Conservation (phyloP, 306 rosid species). For the Prunus mongolica region DNA sequence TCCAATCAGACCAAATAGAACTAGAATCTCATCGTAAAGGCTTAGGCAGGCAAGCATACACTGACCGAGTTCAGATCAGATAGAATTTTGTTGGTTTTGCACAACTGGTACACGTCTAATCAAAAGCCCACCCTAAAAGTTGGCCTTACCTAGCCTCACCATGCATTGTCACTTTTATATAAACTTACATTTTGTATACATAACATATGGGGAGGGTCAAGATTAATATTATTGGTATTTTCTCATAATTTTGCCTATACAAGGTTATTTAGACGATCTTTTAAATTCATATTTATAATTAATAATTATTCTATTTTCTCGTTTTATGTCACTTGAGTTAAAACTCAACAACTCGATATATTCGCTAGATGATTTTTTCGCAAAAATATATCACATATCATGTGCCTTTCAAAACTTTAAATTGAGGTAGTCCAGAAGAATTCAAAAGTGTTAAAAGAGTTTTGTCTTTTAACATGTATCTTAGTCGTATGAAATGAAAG, state of each 20-base stretch:
- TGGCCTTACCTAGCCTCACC: not conserved
- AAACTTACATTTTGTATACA: too few relatives aligned
- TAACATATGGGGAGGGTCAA: too few relatives aligned
- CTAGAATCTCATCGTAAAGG: not conserved
- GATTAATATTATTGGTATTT: too few relatives aligned
- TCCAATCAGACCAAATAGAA: not conserved
- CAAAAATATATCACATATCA: not conserved
- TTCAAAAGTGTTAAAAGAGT: not conserved
- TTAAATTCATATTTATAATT: too few relatives aligned
- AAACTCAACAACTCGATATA: too few relatives aligned
- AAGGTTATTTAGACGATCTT: too few relatives aligned
- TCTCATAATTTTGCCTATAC: too few relatives aligned
- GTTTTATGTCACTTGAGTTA: too few relatives aligned
- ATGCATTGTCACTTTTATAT: too few relatives aligned
- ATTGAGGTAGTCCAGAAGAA: not conserved
- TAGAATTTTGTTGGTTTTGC: not conserved
- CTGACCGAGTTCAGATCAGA: not conserved
- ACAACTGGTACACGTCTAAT: not conserved
- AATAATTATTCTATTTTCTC: fast-evolving
- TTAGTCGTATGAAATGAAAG: not conserved
- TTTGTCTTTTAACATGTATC: not conserved
- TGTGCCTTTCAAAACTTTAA: not conserved
- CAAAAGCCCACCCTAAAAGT: not conserved
- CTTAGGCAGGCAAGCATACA: too few relatives aligned
- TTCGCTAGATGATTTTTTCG: not conserved